Conservation (phyloP, 1,284 basidiomycete species). For the Cryptococcus jaspeensis region DNA sequence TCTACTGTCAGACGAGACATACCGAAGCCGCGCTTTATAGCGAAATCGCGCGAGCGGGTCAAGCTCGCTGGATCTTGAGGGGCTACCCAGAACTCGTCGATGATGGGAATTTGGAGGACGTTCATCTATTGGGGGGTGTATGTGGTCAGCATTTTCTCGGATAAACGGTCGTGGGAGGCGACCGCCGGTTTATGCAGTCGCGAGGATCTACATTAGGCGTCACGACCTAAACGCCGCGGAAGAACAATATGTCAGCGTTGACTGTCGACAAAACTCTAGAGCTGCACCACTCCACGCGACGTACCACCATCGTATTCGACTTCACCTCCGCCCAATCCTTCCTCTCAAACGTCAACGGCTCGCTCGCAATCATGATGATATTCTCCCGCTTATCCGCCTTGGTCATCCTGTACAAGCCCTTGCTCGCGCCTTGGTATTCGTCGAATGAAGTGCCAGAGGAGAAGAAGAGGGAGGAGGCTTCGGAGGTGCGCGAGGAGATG, state of each 20-base stretch:
- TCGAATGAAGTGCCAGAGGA: constrained; percentile 92
- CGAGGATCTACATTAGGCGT: constrained; percentile 71
- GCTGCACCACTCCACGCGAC: too few relatives aligned
- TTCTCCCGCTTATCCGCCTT: constrained; percentile 86
- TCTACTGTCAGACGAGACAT: constrained; percentile 7
- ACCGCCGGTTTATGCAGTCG: neutral
- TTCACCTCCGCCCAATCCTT: constrained; percentile 79
- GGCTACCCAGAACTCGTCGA: constrained; percentile 77
- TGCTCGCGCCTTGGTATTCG: constrained; percentile 67
- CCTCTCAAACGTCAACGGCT: constrained; percentile 85
- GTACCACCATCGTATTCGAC: constrained; percentile 88
- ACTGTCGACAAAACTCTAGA: too few relatives aligned
- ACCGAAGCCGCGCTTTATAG: constrained; percentile 47
- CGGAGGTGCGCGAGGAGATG: constrained; percentile 84
- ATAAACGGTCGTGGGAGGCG: neutral
- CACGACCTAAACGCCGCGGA: too few relatives aligned
- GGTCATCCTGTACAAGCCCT: constrained; percentile 89
- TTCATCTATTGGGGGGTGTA: constrained; percentile 61
- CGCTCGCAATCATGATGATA: constrained; percentile 90
- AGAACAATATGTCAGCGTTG: too few relatives aligned
- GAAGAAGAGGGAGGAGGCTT: constrained; percentile 94
- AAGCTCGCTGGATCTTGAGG: constrained; percentile 52
- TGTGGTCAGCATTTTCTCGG: neutral
- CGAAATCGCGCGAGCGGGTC: constrained; percentile 47
- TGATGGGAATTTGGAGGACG: constrained; percentile 86